Conservation (phyloP, 148 eudicot species). For the Limonium bicolor region DNA sequence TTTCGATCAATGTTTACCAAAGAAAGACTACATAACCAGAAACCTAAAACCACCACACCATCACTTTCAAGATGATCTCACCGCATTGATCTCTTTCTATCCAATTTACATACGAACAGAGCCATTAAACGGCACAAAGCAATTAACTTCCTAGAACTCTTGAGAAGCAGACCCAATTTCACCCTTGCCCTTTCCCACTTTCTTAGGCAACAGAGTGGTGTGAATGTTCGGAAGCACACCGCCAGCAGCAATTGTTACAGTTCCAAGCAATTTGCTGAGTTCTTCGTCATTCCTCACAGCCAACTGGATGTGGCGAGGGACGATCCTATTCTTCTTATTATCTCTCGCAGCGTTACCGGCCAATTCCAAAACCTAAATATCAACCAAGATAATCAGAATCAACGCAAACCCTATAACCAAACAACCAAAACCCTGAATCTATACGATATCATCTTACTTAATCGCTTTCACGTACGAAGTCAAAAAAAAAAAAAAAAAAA, state of each 20-base stretch:
- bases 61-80: too few relatives aligned
- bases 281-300: conserved; percentile 11
- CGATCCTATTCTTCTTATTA: conserved; percentile 10
- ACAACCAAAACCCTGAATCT: neutral
- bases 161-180: conserved; percentile 9
- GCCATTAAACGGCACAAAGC: too few relatives aligned
- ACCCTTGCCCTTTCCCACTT: conserved; percentile 4
- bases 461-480: too few relatives aligned
- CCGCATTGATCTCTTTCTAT: too few relatives aligned
- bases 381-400: neutral
- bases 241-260: conserved; percentile 8
- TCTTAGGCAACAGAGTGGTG: conserved; percentile 5
- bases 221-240: conserved; percentile 11
- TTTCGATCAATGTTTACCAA: too few relatives aligned
- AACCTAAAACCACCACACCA: too few relatives aligned
- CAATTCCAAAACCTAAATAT: conserved; percentile 8
- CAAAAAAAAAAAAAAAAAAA: neutral
- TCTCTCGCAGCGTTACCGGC: conserved; percentile 10
- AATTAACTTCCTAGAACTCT: conserved; percentile 9
- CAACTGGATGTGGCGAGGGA: conserved; percentile 5
- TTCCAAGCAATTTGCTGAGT: conserved; percentile 6
- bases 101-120: too few relatives aligned
- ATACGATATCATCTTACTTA: too few relatives aligned
- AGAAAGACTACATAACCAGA: too few relatives aligned
- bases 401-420: neutral